Evolutionary conservation across 2,329 filamentous ascomycete genomes (phyloP).

Genomic region (Neonectria faginata): DNA sequence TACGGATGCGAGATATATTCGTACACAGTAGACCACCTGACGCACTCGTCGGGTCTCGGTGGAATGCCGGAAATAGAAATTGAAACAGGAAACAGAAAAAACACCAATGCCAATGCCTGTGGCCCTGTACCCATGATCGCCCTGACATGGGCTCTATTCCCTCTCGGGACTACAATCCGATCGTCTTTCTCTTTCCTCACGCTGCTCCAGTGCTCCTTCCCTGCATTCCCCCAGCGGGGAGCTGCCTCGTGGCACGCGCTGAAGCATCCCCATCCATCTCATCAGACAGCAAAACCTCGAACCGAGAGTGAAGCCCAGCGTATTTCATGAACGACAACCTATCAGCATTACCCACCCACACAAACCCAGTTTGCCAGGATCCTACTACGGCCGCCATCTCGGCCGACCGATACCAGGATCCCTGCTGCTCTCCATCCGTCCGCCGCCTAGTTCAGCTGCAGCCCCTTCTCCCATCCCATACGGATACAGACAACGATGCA

Average conservation of each 20-base stretch:
- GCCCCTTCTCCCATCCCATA: neutral
- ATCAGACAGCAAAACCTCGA: conserved; percentile 30
- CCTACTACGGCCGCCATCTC: conserved; percentile 25
- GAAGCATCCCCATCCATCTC: conserved; percentile 32
- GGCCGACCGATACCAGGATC: conserved; percentile 23
- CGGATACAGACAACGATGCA: conserved; percentile 7
- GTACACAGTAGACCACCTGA: too few species aligned
- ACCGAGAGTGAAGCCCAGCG: conserved; percentile 25
- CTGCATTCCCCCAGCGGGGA: conserved; percentile 5
- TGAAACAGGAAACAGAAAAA: conserved; percentile 19
- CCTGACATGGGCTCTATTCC: conserved; percentile 10
- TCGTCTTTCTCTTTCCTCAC: neutral
- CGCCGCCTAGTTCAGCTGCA: conserved; percentile 17
- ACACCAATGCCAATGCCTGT: conserved; percentile 7
- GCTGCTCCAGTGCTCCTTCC: neutral
- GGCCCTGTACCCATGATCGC: neutral
- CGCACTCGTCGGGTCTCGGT: neutral
- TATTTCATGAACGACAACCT: too few species aligned
- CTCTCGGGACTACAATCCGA: conserved; percentile 14
- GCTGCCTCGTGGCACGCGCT: conserved; percentile 39
- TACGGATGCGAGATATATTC: neutral
- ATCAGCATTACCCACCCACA: neutral
- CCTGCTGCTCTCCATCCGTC: conserved; percentile 22
- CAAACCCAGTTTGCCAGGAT: neutral
- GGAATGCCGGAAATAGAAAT: conserved; percentile 6